phyloP scores from a whole-genome alignment of 2,329 filamentous ascomycete genomes.

The Hansfordia pulvinata region DNA sequence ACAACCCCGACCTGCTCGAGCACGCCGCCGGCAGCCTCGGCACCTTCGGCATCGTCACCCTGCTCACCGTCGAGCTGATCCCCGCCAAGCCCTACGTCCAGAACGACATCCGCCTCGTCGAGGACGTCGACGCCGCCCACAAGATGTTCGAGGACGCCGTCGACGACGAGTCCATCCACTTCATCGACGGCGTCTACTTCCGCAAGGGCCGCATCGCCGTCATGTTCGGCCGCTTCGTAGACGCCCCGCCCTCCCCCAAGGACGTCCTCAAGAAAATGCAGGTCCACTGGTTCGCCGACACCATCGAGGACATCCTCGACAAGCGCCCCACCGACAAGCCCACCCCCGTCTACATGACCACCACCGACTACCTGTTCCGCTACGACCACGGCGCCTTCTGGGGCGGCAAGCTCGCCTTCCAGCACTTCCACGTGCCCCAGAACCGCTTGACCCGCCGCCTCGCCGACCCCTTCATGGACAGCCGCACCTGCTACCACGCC shows the following conservation, averaged over 20 bases:
- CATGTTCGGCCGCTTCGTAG: conserved; percentile 32
- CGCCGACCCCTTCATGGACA: conserved; percentile 37
- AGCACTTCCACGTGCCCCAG: conserved; percentile 36
- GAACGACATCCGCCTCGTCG: conserved; percentile 28
- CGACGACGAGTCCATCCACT: conserved; percentile 24
- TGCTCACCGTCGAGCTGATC: conserved; percentile 36
- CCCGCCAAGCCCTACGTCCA: conserved; percentile 33
- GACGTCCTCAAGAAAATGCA: conserved; percentile 19
- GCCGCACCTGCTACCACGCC: conserved; percentile 36
- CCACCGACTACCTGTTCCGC: conserved; percentile 40
- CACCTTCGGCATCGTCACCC: conserved; percentile 40
- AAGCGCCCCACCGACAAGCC: conserved; percentile 11
- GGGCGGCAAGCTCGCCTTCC: conserved; percentile 34
- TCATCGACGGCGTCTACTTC: conserved; percentile 44
- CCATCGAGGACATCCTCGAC: conserved; percentile 11
- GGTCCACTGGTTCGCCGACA: conserved; percentile 17
- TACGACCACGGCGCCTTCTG: conserved; percentile 44
- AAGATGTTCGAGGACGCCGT: conserved; percentile 21
- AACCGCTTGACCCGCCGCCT: conserved; percentile 33
- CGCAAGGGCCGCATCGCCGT: conserved; percentile 29
- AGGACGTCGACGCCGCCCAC: conserved; percentile 14
- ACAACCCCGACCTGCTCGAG: conserved; percentile 34
- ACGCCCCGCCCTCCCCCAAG: conserved; percentile 28
- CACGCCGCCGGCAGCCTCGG: conserved; percentile 39
- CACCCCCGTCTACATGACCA: conserved; percentile 23